phyloP scores from a whole-genome alignment of 148 eudicot genomes.

The Rhododendron kiyosumense region DNA sequence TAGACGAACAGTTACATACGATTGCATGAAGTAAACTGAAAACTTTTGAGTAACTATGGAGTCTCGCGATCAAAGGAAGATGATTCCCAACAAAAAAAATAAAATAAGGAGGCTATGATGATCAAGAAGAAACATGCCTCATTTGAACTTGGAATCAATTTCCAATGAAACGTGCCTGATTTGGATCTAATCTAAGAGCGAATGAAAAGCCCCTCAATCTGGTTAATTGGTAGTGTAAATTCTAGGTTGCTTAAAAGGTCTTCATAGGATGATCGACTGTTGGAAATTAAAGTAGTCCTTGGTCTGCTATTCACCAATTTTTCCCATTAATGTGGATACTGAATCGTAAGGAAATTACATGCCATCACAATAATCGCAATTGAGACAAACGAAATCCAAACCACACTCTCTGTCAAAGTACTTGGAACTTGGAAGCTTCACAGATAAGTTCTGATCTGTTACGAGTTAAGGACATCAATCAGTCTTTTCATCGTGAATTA shows the following conservation, averaged over 20 bases:
- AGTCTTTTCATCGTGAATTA: neutral
- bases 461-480: neutral
- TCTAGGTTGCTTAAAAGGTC: neutral
- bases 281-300: neutral
- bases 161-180: neutral
- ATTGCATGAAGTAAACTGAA: neutral
- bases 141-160: neutral
- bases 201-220: neutral
- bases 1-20: neutral
- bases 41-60: neutral
- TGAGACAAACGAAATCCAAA: neutral
- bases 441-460: neutral
- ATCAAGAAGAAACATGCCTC: neutral
- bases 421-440: neutral
- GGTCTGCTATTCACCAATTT: neutral
- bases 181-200: neutral
- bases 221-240: neutral
- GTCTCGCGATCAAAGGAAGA: neutral
- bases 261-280: neutral
- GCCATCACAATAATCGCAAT: neutral
- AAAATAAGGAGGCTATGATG: neutral
- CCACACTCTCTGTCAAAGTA: neutral
- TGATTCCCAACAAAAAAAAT: neutral
- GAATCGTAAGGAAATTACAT: neutral
- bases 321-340: neutral